Conservation (phyloP, 2,329 filamentous ascomycete genomes). For the Mariannaea elegans region DNA sequence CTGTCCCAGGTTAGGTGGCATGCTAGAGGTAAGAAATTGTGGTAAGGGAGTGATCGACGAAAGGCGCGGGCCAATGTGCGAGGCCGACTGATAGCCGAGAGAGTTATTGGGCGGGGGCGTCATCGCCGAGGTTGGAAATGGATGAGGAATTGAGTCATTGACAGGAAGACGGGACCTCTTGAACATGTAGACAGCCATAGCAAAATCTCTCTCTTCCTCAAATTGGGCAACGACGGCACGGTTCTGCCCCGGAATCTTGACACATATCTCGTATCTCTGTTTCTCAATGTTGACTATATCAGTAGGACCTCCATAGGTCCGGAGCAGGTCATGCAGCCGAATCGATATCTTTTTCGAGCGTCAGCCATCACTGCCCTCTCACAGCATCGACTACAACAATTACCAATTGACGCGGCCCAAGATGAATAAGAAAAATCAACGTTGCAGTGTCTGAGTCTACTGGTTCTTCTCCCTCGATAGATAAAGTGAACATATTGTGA, state of each 20-base stretch:
- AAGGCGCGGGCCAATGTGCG: conserved; percentile 32
- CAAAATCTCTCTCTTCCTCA: conserved; percentile 45
- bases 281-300: conserved; percentile 37
- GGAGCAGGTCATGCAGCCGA: conserved; percentile 39
- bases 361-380: neutral
- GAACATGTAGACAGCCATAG: conserved; percentile 43
- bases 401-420: conserved; percentile 39
- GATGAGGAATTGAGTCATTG: conserved; percentile 23
- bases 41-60: conserved; percentile 37
- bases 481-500: conserved; percentile 37
- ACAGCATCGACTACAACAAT: neutral
- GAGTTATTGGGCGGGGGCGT: neutral
- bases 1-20: neutral
- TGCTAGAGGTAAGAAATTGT: neutral
- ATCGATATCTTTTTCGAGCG: conserved; percentile 39
- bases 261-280: conserved; percentile 30
- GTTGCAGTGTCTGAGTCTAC: conserved; percentile 20
- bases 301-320: conserved; percentile 3
- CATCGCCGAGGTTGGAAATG: neutral
- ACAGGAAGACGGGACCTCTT: conserved; percentile 43
- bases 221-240: conserved; percentile 42
- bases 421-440: conserved; percentile 41
- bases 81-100: neutral
- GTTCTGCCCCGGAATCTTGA: conserved; percentile 37
- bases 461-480: conserved; percentile 39